Conservation (phyloP, 352 stramenopile species). For the Pythium apleroticum region DNA sequence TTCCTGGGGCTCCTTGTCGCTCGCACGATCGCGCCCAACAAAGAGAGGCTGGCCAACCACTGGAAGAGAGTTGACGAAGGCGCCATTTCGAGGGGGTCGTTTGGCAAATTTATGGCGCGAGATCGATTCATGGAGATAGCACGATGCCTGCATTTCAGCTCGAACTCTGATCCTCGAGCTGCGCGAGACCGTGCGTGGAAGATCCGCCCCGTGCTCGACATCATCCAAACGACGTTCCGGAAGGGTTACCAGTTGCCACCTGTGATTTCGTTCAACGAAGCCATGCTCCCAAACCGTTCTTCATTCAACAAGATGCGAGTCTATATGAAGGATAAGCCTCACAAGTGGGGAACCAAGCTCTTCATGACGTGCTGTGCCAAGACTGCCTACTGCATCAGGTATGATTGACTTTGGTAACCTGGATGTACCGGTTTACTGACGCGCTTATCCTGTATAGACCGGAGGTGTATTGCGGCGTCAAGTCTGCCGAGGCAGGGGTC, state of each 20-base stretch:
- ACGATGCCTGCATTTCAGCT: neutral
- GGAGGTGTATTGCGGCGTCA: slow-evolving; percentile 10
- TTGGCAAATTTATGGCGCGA: no score
- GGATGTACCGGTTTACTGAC: neutral
- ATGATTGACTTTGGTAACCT: neutral
- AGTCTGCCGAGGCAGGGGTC: neutral
- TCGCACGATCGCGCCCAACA: no score
- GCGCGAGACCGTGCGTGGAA: neutral
- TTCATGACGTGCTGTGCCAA: slow-evolving; percentile 11
- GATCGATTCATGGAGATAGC: neutral
- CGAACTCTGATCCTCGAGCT: neutral
- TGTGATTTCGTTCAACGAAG: slow-evolving; percentile 11
- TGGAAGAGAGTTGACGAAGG: no score
- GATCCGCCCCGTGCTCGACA: neutral
- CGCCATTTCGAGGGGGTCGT: no score
- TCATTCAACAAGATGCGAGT: neutral
- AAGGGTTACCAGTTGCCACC: neutral
- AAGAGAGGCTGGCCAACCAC: no score
- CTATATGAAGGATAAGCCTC: slow-evolving; percentile 19
- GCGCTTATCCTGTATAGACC: neutral
- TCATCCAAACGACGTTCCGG: neutral
- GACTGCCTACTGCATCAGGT: slow-evolving; percentile 8
- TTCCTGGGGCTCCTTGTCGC: no score
- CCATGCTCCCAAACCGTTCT: neutral
- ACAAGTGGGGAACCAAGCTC: slow-evolving; percentile 20